Percentiles rank a stretch among this genome's conserved stretches.
Evolutionary conservation across 331 rosid genomes (phyloP).

Genomic region (Saraca asoca): DNA sequence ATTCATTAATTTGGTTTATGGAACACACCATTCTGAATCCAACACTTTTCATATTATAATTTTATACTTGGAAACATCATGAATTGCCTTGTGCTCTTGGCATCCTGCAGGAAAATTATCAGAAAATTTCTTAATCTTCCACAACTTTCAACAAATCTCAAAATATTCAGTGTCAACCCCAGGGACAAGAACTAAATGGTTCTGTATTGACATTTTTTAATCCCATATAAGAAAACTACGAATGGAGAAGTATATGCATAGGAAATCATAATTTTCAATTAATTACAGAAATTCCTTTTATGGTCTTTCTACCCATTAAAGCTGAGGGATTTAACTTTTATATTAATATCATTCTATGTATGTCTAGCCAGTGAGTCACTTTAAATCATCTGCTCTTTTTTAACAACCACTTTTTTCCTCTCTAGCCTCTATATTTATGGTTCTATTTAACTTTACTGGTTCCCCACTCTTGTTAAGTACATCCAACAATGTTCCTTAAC

Average conservation of each 20-base stretch:
- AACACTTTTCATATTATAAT: background rate
- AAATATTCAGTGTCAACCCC: background rate
- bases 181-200: too few relatives aligned
- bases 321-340: slow-evolving; percentile 1
- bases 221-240: background rate
- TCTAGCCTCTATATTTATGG: background rate
- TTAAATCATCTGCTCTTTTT: slow-evolving; percentile 5
- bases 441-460: background rate
- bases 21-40: background rate
- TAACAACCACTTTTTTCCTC: slow-evolving; percentile 16
- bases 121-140: background rate
- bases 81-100: background rate
- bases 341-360: background rate
- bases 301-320: background rate
- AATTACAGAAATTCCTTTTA: background rate
- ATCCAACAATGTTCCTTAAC: slow-evolving; percentile 2
- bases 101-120: background rate
- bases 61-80: background rate
- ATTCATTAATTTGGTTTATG: slow-evolving; percentile 3
- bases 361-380: slow-evolving; percentile 1
- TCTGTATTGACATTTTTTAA: background rate
- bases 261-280: slow-evolving; percentile 1
- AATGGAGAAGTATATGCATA: background rate
- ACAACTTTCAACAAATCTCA: background rate
- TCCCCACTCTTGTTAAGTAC: background rate